These are phyloP conservation scores for Antitrichia curtipendula DNA, from an alignment of 225 moss, liverwort and hornwort genomes.

Conservation along the genomic window DNA sequence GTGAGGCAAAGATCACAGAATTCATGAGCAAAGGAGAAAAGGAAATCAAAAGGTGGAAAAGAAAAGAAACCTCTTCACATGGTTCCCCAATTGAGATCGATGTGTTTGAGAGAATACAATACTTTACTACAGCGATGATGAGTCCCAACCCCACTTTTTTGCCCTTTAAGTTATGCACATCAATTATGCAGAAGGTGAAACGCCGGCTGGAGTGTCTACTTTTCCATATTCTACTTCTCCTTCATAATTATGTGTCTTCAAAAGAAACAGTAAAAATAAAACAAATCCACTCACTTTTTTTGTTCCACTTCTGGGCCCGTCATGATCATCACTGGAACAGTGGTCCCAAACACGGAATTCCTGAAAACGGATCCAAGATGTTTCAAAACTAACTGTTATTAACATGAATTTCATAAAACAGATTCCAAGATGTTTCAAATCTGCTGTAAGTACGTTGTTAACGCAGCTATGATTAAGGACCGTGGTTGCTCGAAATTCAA, in stretches of 20 bases:
- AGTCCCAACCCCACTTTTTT: neutral
- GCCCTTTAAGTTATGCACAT: neutral
- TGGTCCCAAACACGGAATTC: neutral
- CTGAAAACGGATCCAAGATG: neutral
- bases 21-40: neutral
- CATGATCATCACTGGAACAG: neutral
- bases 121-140: neutral
- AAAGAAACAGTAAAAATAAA: neutral
- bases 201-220: neutral
- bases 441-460: too few relatives aligned
- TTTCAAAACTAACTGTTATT: neutral
- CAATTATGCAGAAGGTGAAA: neutral
- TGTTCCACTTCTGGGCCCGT: neutral
- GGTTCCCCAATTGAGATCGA: neutral
- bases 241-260: neutral
- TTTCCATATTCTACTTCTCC: neutral
- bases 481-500: too few relatives aligned
- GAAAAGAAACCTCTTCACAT: neutral
- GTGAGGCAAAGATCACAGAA: neutral
- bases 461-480: neutral
- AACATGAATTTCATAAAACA: neutral
- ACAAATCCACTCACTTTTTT: neutral
- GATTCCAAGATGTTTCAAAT: neutral
- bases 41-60: neutral
- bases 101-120: neutral